Evolutionary conservation across 78 protist species (phyloP).

Genomic region (Tieghemostelium lacteum): DNA sequence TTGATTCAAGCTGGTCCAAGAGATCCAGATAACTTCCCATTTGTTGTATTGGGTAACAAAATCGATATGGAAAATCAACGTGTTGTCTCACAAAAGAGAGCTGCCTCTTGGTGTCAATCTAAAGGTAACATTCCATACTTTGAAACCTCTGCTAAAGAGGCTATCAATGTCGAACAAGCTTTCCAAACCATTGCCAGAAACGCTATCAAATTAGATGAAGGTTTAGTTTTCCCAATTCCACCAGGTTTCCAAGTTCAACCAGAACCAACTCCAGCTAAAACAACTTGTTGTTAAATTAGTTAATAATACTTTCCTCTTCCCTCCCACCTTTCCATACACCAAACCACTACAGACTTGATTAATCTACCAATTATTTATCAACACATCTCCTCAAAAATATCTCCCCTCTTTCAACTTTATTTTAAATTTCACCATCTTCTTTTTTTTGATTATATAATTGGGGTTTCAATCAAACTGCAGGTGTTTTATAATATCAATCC

Average conservation of each 20-base stretch:
- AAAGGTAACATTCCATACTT: conserved; percentile 97
- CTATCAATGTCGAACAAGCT: conserved; percentile 99
- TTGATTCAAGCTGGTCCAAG: conserved; percentile 97
- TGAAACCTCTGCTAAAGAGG: conserved; percentile 99
- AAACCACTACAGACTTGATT: too few species aligned
- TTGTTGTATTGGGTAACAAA: conserved; percentile 99
- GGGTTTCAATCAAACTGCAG: too few species aligned
- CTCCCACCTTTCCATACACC: too few species aligned
- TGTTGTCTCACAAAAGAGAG: conserved; percentile 91
- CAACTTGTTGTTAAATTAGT: conserved; percentile 35
- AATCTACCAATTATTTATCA: too few species aligned
- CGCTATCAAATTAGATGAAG: conserved; percentile 92
- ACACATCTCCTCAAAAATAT: too few species aligned
- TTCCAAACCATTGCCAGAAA: conserved; percentile 94
- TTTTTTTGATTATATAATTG: too few species aligned
- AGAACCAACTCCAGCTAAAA: conserved; percentile 59
- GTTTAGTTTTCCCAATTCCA: conserved; percentile 80
- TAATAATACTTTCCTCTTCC: too few species aligned
- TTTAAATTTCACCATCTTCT: too few species aligned
- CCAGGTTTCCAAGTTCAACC: conserved; percentile 56
- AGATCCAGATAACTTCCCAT: conserved; percentile 97
- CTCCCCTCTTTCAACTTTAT: too few species aligned
- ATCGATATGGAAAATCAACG: conserved; percentile 95
- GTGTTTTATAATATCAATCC: too few species aligned
- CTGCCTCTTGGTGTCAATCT: conserved; percentile 96